A percentile compares a stretch with the other conserved stretches of the same genome.
Evolutionary conservation across 2,329 filamentous ascomycete species (phyloP).

Genomic region (Aureobasidium sp.): DNA sequence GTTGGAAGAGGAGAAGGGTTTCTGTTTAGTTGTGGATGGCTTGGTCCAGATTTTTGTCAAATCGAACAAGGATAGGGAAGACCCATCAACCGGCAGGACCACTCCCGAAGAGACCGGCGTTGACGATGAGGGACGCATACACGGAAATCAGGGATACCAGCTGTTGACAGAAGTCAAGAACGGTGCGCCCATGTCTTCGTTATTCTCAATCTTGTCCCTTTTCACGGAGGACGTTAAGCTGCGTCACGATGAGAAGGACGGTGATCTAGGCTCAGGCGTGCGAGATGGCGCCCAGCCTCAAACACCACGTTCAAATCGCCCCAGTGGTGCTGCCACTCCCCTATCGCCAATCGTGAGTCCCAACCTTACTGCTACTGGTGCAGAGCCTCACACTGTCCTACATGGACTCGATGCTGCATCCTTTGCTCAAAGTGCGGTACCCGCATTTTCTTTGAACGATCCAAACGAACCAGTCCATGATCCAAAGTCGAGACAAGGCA

Average conservation of each 20-base stretch:
- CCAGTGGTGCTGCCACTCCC: conserved; percentile 23
- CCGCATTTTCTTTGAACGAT: conserved; percentile 62
- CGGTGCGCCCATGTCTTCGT: conserved; percentile 92
- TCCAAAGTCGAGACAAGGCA: not conserved
- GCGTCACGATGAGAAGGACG: conserved; percentile 56
- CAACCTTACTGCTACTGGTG: not conserved
- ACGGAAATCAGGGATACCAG: conserved; percentile 77
- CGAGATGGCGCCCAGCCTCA: conserved; percentile 27
- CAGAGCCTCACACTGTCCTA: conserved; percentile 18
- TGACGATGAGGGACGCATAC: conserved; percentile 52
- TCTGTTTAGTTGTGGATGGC: conserved; percentile 94
- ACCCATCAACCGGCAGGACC: conserved; percentile 33
- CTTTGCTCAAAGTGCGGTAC: conserved; percentile 47
- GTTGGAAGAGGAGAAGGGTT: conserved; percentile 94
- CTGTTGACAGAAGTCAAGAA: conserved; percentile 95
- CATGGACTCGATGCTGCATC: conserved; percentile 8
- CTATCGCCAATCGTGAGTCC: conserved; percentile 34
- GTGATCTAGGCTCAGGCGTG: not conserved
- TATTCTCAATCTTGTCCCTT: conserved; percentile 93
- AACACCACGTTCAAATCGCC: not conserved
- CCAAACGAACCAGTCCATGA: conserved; percentile 15
- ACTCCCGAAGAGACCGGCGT: conserved; percentile 36
- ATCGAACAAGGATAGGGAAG: conserved; percentile 51
- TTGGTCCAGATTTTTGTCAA: conserved; percentile 98
- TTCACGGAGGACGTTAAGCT: conserved; percentile 93